Conservation (phyloP, 768 basidiomycete genomes). For the Xanthoconium purpureum region DNA sequence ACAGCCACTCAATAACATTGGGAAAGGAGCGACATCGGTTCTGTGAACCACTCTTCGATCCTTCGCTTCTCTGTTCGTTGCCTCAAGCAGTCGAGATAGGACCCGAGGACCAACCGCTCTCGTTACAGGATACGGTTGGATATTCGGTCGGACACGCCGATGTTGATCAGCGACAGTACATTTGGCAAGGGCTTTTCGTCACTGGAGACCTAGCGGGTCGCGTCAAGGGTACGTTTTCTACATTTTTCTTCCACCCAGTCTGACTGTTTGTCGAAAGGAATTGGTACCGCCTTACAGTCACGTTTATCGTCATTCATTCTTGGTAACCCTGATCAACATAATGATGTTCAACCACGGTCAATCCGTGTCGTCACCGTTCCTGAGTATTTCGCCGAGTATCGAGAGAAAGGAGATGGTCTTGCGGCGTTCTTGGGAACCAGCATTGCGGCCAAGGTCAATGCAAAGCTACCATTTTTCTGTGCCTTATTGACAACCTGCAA, state of each 20-base stretch:
- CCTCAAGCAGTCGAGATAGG: constrained; percentile 25
- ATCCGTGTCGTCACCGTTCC: constrained; percentile 67
- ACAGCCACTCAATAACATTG: constrained; percentile 65
- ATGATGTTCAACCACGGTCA: constrained; percentile 68
- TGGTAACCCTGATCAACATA: constrained; percentile 57
- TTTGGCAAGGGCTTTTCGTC: constrained; percentile 78
- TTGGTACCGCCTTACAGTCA: constrained; percentile 67
- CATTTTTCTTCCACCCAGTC: neutral
- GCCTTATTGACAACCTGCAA: neutral
- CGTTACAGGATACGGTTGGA: constrained; percentile 68
- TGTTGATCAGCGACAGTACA: constrained; percentile 61
- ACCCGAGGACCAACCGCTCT: constrained; percentile 26
- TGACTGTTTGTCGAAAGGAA: constrained; percentile 39
- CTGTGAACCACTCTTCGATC: constrained; percentile 87
- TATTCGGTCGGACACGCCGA: constrained; percentile 60
- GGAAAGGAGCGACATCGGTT: constrained; percentile 89
- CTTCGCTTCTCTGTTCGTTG: constrained; percentile 48
- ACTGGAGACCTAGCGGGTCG: constrained; percentile 73
- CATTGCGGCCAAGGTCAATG: constrained; percentile 76
- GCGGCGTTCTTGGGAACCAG: constrained; percentile 80
- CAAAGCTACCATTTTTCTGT: constrained; percentile 4
- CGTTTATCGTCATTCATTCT: constrained; percentile 64
- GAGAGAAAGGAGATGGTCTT: constrained; percentile 78
- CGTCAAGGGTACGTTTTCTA: constrained; percentile 57
- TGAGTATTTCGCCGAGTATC: constrained; percentile 89